These are phyloP conservation scores for Zygotorulaspora chibaensis DNA, from an alignment of 805 yeast species.

Conservation along the genomic window DNA sequence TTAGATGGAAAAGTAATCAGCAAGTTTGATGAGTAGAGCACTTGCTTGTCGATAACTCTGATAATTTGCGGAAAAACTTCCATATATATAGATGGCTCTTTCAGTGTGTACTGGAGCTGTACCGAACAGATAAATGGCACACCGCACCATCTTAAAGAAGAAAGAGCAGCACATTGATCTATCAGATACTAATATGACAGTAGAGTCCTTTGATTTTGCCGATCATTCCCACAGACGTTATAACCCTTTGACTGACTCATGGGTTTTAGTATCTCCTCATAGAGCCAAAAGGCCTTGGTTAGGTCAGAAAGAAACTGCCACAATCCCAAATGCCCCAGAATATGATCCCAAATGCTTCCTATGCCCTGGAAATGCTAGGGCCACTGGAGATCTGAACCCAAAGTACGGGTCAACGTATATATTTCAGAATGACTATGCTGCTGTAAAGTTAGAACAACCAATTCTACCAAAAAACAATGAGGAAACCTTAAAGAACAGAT, in stretches of 20 bases:
- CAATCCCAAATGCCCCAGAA: constrained; percentile 42
- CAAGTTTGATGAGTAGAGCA: too few species aligned
- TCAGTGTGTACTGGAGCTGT: too few species aligned
- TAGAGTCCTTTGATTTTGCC: constrained; percentile 41
- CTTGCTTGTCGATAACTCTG: too few species aligned
- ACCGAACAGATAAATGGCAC: too few species aligned
- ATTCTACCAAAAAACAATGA: constrained; percentile 31
- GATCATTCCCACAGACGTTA: constrained; percentile 64
- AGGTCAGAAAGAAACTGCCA: constrained; percentile 58
- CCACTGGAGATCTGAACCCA: constrained; percentile 58
- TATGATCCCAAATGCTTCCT: constrained; percentile 65
- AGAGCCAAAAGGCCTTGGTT: constrained; percentile 79
- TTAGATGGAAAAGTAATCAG: too few species aligned
- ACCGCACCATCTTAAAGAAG: too few species aligned
- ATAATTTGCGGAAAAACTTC: too few species aligned
- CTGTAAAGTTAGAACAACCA: constrained; percentile 58
- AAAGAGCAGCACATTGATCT: too few species aligned
- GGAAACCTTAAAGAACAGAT: constrained; percentile 37
- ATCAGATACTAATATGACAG: constrained; percentile 9
- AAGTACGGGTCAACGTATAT: constrained; percentile 52
- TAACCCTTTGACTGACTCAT: constrained; percentile 64
- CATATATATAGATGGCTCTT: too few species aligned
- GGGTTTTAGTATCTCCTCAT: constrained; percentile 73
- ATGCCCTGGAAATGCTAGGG: constrained; percentile 68
- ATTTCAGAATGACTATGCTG: constrained; percentile 67